These are phyloP conservation scores for Aspergillus awamori DNA, from an alignment of 2,329 filamentous ascomycete genomes.

Conservation along the genomic window DNA sequence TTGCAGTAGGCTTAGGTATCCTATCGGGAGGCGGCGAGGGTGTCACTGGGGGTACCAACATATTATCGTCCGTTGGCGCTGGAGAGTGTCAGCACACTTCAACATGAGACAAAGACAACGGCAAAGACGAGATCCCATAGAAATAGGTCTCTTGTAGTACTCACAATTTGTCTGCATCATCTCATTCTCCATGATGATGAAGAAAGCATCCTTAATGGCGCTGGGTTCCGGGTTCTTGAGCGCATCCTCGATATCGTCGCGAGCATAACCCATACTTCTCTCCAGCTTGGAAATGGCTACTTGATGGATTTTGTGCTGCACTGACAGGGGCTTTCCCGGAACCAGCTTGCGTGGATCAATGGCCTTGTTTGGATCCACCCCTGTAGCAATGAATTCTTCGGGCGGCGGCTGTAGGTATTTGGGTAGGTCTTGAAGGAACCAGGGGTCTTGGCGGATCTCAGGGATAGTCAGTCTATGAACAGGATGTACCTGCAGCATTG, in stretches of 20 bases:
- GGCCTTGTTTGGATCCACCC: conserved; percentile 88
- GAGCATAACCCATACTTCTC: conserved; percentile 96
- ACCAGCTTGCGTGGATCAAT: conserved; percentile 83
- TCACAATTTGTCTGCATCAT: conserved; percentile 93
- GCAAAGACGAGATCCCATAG: background rate
- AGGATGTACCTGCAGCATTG: conserved; percentile 93
- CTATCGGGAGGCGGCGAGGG: conserved; percentile 36
- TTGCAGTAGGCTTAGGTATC: conserved; percentile 22
- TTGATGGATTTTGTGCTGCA: conserved; percentile 88
- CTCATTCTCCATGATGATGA: conserved; percentile 97
- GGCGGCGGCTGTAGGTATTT: conserved; percentile 83
- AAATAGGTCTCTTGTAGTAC: conserved; percentile 42
- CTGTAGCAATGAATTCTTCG: conserved; percentile 91
- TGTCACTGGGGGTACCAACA: conserved; percentile 31
- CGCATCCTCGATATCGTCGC: conserved; percentile 92
- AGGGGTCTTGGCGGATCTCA: conserved; percentile 89
- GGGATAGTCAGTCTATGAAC: conserved; percentile 92
- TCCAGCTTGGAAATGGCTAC: conserved; percentile 94
- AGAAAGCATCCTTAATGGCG: conserved; percentile 97
- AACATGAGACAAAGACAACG: background rate
- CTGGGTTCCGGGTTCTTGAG: conserved; percentile 90
- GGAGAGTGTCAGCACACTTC: conserved; percentile 16
- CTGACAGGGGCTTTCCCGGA: conserved; percentile 72
- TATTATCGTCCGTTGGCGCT: conserved; percentile 43
- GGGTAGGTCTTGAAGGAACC: conserved; percentile 88